phyloP scores from a whole-genome alignment of 2,329 filamentous ascomycete genomes.

The Colletotrichum sp. region DNA sequence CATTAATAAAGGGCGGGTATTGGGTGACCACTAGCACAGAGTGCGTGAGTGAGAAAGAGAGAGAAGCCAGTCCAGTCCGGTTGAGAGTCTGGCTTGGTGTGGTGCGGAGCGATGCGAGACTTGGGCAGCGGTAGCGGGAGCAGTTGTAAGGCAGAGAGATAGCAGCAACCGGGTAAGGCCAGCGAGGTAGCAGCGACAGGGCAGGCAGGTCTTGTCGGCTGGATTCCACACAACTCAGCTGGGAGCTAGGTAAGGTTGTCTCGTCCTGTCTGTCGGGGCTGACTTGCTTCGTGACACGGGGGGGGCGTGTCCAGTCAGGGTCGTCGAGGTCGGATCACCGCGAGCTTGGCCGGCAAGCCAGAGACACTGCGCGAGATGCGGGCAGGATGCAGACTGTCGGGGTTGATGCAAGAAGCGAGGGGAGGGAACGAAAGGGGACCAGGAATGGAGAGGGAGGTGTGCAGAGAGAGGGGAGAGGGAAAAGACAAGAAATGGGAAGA shows the following conservation, averaged over 20 bases:
- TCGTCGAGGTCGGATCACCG: neutral
- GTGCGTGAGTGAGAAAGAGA: neutral
- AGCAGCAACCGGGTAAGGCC: neutral
- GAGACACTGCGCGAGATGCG: neutral
- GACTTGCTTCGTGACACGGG: neutral
- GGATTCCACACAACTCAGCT: neutral
- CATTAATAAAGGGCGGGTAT: slow-evolving; percentile 4
- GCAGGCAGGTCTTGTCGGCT: neutral
- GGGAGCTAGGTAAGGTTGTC: neutral
- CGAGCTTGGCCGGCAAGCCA: neutral
- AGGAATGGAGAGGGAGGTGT: neutral
- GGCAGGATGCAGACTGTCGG: neutral
- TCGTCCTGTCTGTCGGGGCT: neutral
- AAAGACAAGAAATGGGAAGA: neutral
- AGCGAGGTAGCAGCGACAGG: neutral
- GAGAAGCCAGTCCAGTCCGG: neutral
- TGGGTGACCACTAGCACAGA: neutral
- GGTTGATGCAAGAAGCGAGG: neutral
- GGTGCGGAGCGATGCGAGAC: neutral
- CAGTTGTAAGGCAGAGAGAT: neutral
- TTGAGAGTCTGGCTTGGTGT: neutral
- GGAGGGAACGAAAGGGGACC: neutral
- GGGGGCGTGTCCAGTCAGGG: neutral
- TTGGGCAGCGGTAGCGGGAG: neutral
- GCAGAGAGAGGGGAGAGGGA: neutral